Percentiles rank a stretch among this genome's conserved stretches.
phyloP scores from a whole-genome alignment of 2,329 filamentous ascomycete species.

The Didymella arachidicola region DNA sequence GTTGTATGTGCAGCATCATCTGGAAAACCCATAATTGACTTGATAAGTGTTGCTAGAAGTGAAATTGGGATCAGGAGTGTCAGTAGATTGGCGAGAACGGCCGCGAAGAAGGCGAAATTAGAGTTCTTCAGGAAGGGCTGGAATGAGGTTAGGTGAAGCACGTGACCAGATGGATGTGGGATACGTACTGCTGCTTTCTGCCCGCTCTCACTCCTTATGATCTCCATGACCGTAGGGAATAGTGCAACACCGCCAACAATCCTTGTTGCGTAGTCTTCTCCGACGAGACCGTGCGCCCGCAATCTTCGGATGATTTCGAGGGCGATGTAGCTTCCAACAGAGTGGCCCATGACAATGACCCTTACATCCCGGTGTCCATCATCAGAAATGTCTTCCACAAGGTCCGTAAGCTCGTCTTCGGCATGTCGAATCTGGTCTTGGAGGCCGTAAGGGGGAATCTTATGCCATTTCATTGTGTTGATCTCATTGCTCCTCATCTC shows the following conservation, averaged over 20 bases:
- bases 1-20: constrained; percentile 58
- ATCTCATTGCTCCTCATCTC: constrained; percentile 41
- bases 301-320: constrained; percentile 52
- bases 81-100: constrained; percentile 53
- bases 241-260: constrained; percentile 51
- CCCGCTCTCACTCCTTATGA: constrained; percentile 55
- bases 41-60: constrained; percentile 54
- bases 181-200: constrained; percentile 50
- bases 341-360: constrained; percentile 56
- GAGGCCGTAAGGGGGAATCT: constrained; percentile 52
- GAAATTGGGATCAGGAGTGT: constrained; percentile 53
- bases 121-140: constrained; percentile 39
- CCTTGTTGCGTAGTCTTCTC: constrained; percentile 32
- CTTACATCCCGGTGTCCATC: constrained; percentile 39
- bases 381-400: constrained; percentile 45
- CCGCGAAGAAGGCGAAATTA: constrained; percentile 36
- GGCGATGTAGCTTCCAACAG: constrained; percentile 56
- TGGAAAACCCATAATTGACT: constrained; percentile 53
- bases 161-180: background rate
- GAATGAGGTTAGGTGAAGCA: constrained; percentile 14
- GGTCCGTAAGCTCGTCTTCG: constrained; percentile 52
- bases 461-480: constrained; percentile 33
- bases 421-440: constrained; percentile 61
- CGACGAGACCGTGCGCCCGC: constrained; percentile 35
- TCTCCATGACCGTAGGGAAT: constrained; percentile 59